A percentile compares a stretch with the other conserved stretches of the same genome.
phyloP scores from a whole-genome alignment of 2,329 filamentous ascomycete species.

The Calycina marina region DNA sequence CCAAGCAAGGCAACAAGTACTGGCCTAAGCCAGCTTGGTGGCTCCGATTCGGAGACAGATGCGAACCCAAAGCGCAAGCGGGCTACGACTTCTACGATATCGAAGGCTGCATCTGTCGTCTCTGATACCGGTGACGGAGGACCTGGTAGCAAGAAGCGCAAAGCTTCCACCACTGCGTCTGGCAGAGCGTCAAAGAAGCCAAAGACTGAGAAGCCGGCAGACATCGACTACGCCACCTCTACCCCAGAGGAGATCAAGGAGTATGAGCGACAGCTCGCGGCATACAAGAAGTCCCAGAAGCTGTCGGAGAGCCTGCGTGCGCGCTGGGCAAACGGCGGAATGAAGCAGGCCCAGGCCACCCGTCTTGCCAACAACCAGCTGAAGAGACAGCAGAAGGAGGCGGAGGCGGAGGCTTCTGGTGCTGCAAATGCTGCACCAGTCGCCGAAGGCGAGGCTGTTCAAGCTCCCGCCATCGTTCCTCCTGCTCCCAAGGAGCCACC shows the following conservation, averaged over 20 bases:
- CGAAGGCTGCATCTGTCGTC: background rate
- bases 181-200: background rate
- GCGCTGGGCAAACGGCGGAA: conserved; percentile 33
- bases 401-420: conserved; percentile 11
- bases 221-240: background rate
- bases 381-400: conserved; percentile 6
- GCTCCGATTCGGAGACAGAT: conserved; percentile 1
- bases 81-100: no score
- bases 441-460: background rate
- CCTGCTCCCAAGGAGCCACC: background rate
- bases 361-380: conserved; percentile 1
- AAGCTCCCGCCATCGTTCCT: background rate
- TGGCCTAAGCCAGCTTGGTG: conserved; percentile 2
- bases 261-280: background rate
- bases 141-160: conserved; percentile 5
- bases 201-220: background rate
- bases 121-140: conserved; percentile 4
- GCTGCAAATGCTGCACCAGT: background rate
- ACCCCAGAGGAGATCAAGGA: background rate
- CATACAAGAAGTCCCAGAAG: conserved; percentile 2
- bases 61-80: background rate
- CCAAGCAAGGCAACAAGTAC: background rate
- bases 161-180: conserved; percentile 2
- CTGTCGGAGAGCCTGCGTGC: conserved; percentile 6
- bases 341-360: conserved; percentile 1